These are phyloP conservation scores for Fonsecaea nubica DNA, from an alignment of 2,329 filamentous ascomycete species.

Conservation along the genomic window DNA sequence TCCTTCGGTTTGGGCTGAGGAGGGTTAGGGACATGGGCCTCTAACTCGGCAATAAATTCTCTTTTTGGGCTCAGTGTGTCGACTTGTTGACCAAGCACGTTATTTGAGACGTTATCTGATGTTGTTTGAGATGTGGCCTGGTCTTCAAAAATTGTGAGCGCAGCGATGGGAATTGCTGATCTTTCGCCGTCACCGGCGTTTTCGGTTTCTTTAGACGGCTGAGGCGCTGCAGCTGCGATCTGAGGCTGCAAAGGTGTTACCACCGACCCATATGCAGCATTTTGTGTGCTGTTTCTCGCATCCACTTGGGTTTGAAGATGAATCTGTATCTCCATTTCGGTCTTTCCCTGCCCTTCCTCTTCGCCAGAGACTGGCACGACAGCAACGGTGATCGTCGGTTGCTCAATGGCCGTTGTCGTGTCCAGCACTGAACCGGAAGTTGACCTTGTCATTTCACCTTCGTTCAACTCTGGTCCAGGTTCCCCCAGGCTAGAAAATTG, in stretches of 20 bases:
- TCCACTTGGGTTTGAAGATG: not conserved
- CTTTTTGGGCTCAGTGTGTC: constrained; percentile 7
- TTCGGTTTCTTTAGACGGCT: not conserved
- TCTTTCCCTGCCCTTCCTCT: constrained; percentile 21
- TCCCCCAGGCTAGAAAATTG: constrained; percentile 35
- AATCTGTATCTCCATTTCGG: not conserved
- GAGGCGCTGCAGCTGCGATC: not conserved
- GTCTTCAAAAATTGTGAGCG: not conserved
- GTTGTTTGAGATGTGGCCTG: not conserved
- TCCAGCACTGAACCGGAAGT: constrained; percentile 19
- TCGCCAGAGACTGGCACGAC: constrained; percentile 24
- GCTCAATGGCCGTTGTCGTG: constrained; percentile 20
- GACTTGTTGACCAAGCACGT: not conserved
- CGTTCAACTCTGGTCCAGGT: constrained; percentile 36
- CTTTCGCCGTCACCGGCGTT: not conserved
- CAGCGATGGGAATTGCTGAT: not conserved
- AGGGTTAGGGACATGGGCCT: constrained; percentile 29
- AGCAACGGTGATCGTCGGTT: constrained; percentile 19
- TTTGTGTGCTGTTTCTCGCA: not conserved
- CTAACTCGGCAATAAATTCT: constrained; percentile 38
- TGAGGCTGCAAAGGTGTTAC: not conserved
- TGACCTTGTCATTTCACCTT: constrained; percentile 20
- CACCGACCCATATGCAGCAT: not conserved
- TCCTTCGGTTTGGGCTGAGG: constrained; percentile 7
- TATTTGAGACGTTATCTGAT: not conserved